Conservation (phyloP, 2,329 filamentous ascomycete species). For the Xylariales sp. region DNA sequence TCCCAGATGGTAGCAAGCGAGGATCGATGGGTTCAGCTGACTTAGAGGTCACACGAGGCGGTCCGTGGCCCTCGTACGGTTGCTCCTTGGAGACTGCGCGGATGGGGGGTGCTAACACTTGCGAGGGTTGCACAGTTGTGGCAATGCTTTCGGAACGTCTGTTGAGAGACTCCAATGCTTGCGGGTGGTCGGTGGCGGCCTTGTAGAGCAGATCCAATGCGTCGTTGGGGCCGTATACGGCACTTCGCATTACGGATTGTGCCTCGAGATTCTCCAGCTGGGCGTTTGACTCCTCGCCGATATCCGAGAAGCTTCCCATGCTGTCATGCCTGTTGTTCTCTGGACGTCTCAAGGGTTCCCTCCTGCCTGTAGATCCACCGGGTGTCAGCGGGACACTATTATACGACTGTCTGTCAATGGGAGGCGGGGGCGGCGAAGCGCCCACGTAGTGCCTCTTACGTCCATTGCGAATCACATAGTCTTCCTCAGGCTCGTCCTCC, state of each 20-base stretch:
- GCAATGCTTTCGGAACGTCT: constrained; percentile 18
- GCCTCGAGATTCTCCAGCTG: constrained; percentile 63
- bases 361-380: constrained; percentile 61
- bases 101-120: constrained; percentile 16
- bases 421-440: constrained; percentile 35
- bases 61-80: constrained; percentile 9
- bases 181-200: constrained; percentile 59
- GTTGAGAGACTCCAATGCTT: constrained; percentile 21
- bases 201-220: constrained; percentile 89
- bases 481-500: constrained; percentile 55
- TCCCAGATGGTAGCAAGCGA: constrained; percentile 16
- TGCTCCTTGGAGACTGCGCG: constrained; percentile 14
- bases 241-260: constrained; percentile 59
- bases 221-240: constrained; percentile 88
- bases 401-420: constrained; percentile 40
- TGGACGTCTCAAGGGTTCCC: constrained; percentile 63
- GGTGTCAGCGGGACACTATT: constrained; percentile 58
- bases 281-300: constrained; percentile 52
- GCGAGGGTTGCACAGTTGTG: constrained; percentile 17
- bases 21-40: constrained; percentile 26
- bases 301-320: constrained; percentile 23
- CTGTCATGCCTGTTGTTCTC: constrained; percentile 31
- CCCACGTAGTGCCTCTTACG: constrained; percentile 60
- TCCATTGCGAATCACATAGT: constrained; percentile 70
- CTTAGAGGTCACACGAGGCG: constrained; percentile 15